Percentiles rank a stretch among this genome's conserved stretches.
These are phyloP conservation scores for Cenococcum geophilum DNA, from an alignment of 495 filamentous ascomycete genomes.

Conservation along the genomic window DNA sequence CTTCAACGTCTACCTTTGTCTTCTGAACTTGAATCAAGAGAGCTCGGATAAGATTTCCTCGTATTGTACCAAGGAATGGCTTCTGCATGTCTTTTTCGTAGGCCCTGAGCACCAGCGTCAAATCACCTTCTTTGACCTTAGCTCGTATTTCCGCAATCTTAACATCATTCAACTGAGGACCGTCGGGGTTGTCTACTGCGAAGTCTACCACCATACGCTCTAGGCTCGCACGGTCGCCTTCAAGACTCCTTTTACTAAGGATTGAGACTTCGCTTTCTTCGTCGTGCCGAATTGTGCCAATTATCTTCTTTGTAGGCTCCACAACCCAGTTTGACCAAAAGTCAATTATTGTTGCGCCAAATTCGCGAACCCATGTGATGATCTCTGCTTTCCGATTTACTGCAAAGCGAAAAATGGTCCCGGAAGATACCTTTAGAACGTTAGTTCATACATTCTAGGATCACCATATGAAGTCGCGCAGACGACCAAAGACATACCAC, in stretches of 20 bases:
- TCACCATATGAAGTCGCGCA: background rate
- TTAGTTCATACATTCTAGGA: background rate
- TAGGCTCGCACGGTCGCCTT: constrained; percentile 81
- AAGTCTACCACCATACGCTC: constrained; percentile 99
- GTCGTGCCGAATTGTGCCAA: constrained; percentile 89
- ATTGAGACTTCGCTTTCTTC: constrained; percentile 86
- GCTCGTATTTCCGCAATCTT: constrained; percentile 64
- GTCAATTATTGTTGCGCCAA: constrained; percentile 71
- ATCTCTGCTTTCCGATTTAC: constrained; percentile 66
- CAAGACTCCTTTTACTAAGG: constrained; percentile 84
- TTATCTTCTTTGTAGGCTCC: constrained; percentile 70
- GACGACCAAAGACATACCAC: constrained; percentile 4
- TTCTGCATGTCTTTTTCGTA: constrained; percentile 80
- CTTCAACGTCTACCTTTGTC: constrained; percentile 95
- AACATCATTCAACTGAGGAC: constrained; percentile 45
- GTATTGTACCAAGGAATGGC: constrained; percentile 71
- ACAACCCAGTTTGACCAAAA: constrained; percentile 97
- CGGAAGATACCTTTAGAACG: constrained; percentile 54
- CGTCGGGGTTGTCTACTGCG: constrained; percentile 64
- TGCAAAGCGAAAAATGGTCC: constrained; percentile 71
- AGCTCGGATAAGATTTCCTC: constrained; percentile 81
- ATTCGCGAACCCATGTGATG: constrained; percentile 63
- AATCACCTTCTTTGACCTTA: constrained; percentile 82
- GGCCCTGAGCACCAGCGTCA: constrained; percentile 82
- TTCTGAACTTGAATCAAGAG: constrained; percentile 96